phyloP scores from a whole-genome alignment of 306 rosid genomes.

The Echinosophora koreensis region DNA sequence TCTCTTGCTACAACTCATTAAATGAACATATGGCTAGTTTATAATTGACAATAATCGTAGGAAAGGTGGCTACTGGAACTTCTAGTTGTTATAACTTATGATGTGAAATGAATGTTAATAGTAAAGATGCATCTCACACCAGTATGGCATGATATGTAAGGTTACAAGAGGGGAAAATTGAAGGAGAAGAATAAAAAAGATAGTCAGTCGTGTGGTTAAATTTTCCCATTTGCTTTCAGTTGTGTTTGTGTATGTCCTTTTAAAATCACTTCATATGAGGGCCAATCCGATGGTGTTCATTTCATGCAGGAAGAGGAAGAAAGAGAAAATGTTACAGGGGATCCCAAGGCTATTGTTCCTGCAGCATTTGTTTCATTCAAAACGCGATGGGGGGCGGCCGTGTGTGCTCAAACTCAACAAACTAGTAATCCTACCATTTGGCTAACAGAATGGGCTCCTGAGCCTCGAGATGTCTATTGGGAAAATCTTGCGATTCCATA shows the following conservation, averaged over 20 bases:
- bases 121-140: constrained; percentile 10
- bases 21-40: constrained; percentile 5
- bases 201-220: neutral
- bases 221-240: constrained; percentile 17
- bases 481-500: constrained; percentile 89
- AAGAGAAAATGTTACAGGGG: constrained; percentile 65
- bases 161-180: neutral
- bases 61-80: neutral
- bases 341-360: constrained; percentile 73
- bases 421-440: constrained; percentile 81
- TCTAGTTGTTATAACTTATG: constrained; percentile 25
- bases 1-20: constrained; percentile 4
- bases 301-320: constrained; percentile 81
- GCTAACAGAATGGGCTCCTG: constrained; percentile 98
- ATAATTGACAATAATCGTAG: constrained; percentile 1
- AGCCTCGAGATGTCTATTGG: constrained; percentile 89
- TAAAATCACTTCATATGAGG: neutral
- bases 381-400: constrained; percentile 93
- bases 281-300: constrained; percentile 40
- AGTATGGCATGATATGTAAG: neutral
- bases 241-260: neutral
- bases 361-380: constrained; percentile 96
- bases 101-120: constrained; percentile 5
- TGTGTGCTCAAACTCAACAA: constrained; percentile 96
- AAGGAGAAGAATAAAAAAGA: constrained; percentile 8